Evolutionary conservation across 2,329 filamentous ascomycete genomes (phyloP), one percentile per base, ranked within the genome.

Genomic region (Torrubiellomyces zombiae): DNA sequence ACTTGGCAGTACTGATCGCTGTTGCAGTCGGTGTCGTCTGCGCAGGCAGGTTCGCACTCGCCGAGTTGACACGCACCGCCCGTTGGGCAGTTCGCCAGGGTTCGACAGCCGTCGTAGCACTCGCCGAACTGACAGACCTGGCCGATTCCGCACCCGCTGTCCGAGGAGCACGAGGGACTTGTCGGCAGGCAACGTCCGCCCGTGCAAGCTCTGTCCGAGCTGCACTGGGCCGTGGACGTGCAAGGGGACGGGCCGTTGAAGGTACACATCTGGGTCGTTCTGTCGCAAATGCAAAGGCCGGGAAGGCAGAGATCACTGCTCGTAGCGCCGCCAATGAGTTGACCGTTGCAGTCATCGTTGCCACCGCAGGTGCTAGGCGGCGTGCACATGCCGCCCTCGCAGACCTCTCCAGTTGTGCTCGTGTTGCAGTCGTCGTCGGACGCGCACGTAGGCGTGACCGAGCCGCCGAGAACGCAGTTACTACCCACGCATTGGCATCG

Each of bases 401-500:
- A 31, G 12, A 27, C 15, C 14, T 28, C 18, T 16, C 14, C 25
- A 12, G 18, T 21, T 9, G 20, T 20, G n/a, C n/a, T n/a, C n/a
- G n/a, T n/a, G n/a, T n/a, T n/a, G 20, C 28, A 28, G 11, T 29
- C 20, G 6, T n/a, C 21, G 15, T 20, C 17, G n/a, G 25, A 25
- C 7, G 19, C 7, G 6, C 27, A 33, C n/a, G 7, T 7, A 7
- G 18, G 18, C 18, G 18, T 18, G 18, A n/a, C 18, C 18, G 18
- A 18, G 16, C 18, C 20, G 10, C 30, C 26, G 2, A 36, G 28
- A 5, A 18, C 18, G 13, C 34, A 36, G 12, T 30, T 20, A 3
- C 32, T 32, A 17, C 33, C 31, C 24, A 34, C 7, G 16, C 34
- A 37, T n/a, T 25, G 9, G 10, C 34, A 37, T 8, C 28, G 9